phyloP scores from a whole-genome alignment of 148 eudicot species.

The Bassia scoparia region DNA sequence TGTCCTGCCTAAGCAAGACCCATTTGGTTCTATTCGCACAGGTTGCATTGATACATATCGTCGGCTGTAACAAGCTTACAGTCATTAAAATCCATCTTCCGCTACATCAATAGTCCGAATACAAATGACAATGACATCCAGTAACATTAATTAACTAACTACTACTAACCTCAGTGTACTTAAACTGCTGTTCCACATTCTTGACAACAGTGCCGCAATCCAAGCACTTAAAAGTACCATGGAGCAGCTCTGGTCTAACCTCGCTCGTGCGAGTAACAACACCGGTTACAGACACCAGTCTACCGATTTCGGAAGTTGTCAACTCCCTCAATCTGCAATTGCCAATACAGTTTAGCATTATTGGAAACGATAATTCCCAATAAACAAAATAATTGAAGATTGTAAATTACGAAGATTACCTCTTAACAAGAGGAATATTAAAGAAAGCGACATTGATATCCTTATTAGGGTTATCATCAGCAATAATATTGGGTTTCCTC shows the following conservation, averaged over 20 bases:
- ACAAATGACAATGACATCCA: too few species aligned
- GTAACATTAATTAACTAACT: too few species aligned
- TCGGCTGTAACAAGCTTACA: slow-evolving; percentile 59
- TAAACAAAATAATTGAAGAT: not conserved
- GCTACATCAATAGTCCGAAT: slow-evolving; percentile 20
- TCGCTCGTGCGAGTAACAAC: slow-evolving; percentile 97
- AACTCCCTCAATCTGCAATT: slow-evolving; percentile 75
- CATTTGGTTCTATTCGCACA: slow-evolving; percentile 74
- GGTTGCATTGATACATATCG: slow-evolving; percentile 78
- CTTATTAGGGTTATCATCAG: slow-evolving; percentile 83
- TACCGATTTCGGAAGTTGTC: slow-evolving; percentile 75
- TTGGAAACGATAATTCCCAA: not conserved
- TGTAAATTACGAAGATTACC: slow-evolving; percentile 32
- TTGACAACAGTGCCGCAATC: slow-evolving; percentile 72
- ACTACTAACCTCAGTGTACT: slow-evolving; percentile 87
- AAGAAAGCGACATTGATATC: slow-evolving; percentile 80
- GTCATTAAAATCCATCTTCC: not conserved
- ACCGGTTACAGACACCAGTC: slow-evolving; percentile 78
- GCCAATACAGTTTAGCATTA: not conserved
- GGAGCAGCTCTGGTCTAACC: slow-evolving; percentile 93
- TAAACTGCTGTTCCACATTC: slow-evolving; percentile 92
- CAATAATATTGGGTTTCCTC: slow-evolving; percentile 57
- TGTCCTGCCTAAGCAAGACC: slow-evolving; percentile 85
- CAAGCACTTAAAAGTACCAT: slow-evolving; percentile 89
- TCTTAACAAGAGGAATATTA: slow-evolving; percentile 79